These are phyloP conservation scores for Venustampulla echinocandica DNA, from an alignment of 495 filamentous ascomycete genomes.

Conservation along the genomic window DNA sequence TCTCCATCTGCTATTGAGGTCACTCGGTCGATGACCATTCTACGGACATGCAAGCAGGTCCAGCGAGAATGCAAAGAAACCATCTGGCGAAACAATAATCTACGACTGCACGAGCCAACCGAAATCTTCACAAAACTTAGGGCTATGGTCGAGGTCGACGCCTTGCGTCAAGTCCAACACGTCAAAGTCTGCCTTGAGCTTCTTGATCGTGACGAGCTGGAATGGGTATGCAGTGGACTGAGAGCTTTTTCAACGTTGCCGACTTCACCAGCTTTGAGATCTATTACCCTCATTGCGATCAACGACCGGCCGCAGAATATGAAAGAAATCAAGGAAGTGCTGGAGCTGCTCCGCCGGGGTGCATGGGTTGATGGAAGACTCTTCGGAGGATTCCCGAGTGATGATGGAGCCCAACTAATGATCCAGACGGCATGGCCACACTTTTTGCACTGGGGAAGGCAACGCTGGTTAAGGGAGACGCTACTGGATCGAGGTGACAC, in stretches of 20 bases:
- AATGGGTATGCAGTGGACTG: constrained; percentile 16
- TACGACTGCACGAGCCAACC: constrained; percentile 10
- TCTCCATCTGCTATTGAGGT: constrained; percentile 20
- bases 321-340: constrained; percentile 16
- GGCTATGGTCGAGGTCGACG: neutral
- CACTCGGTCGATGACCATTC: constrained; percentile 16
- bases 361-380: constrained; percentile 18
- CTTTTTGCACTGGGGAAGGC: constrained; percentile 22
- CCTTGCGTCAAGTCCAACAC: constrained; percentile 7
- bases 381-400: constrained; percentile 2
- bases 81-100: constrained; percentile 18
- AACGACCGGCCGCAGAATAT: constrained; percentile 15
- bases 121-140: constrained; percentile 12
- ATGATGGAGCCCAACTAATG: neutral
- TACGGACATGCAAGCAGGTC: constrained; percentile 20
- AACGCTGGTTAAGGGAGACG: constrained; percentile 21
- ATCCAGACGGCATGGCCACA: constrained; percentile 19
- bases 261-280: constrained; percentile 5
- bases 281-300: constrained; percentile 11
- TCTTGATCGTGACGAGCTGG: constrained; percentile 22
- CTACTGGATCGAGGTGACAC: constrained; percentile 18
- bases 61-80: constrained; percentile 22
- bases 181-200: constrained; percentile 17
- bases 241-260: constrained; percentile 8
- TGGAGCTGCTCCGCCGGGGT: constrained; percentile 11